Evolutionary conservation across 257 asterid species (phyloP), one percentile per base, ranked within the genome.

Genomic region (Fraxinus anomala): DNA sequence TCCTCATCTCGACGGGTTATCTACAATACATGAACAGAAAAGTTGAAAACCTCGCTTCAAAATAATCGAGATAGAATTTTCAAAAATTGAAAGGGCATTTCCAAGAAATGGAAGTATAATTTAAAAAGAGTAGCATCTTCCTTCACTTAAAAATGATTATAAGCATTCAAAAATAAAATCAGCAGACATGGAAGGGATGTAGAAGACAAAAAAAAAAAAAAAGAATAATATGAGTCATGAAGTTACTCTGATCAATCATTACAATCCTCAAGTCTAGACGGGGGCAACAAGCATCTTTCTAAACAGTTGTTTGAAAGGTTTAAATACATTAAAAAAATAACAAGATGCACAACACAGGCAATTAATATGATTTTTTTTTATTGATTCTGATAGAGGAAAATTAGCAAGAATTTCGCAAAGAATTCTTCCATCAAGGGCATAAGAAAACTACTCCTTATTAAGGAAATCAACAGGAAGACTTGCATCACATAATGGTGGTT

Each of bases 1-100:
- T 92, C 99, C 87, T 96, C 99, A 81, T 96, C 99, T 76, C 99
- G 90, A 47, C 98, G 97, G 79, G 99, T 89, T 86, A 96, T 89
- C 99, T 96, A 83, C 78, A 75, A 67, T 36, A 71, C 80, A 87
- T 39, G 59, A 76, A 78, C 82, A 47, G 59, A 65, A 75, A 59
- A 28, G 16, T 69, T 75, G 69, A 80, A 39, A 34, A 61, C 51
- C 70, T 63, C 13, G 42, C 66, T 44, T 67, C 39, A 10, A 47
- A 70, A 56, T 23, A 23, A 23, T 26, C 37, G 8, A 33, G 42
- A 11, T 61, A 10, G 33, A 8, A 61, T 24, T 21, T 61, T 61
- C 16, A 21, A 9, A 61, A 61, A 61, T 23, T 61, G 33, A 61
- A 23, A 56, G 26, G 66, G 66, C 68, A 23, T 65, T n/a, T 69